phyloP scores from a whole-genome alignment of 2,329 filamentous ascomycete species.

The Penicillium sp. region DNA sequence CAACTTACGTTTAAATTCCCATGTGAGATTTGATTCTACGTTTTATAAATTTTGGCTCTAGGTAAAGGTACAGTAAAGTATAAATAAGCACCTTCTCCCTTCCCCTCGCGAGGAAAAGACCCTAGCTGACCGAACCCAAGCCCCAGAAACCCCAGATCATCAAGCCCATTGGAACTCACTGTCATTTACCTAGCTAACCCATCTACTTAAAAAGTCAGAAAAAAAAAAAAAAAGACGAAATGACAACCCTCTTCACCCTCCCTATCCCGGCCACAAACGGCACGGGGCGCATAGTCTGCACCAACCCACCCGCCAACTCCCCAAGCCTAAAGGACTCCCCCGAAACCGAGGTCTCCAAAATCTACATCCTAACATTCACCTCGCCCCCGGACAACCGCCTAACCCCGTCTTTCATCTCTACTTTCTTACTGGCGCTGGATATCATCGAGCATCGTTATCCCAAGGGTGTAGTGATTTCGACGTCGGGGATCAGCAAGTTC shows the following conservation, averaged over 20 bases:
- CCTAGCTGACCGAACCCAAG: not conserved
- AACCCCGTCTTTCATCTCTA: constrained; percentile 68
- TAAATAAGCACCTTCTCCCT: not conserved
- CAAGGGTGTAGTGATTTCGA: constrained; percentile 78
- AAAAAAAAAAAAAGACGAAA: not conserved
- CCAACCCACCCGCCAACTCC: constrained; percentile 53
- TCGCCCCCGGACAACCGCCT: constrained; percentile 79
- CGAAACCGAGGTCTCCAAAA: constrained; percentile 35
- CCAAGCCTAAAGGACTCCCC: constrained; percentile 36
- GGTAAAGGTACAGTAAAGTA: not conserved
- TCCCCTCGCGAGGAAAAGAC: no score
- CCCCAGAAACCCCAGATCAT: not conserved
- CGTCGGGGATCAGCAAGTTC: constrained; percentile 76
- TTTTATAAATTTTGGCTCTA: not conserved
- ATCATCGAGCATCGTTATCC: constrained; percentile 71
- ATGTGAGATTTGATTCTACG: not conserved
- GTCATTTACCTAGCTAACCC: not conserved
- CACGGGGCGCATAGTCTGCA: constrained; percentile 64
- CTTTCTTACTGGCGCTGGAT: constrained; percentile 73
- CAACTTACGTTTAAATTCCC: not conserved
- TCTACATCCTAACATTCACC: constrained; percentile 75
- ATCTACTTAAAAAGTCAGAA: no score
- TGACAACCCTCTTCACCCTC: constrained; percentile 61
- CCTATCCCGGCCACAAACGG: constrained; percentile 58
- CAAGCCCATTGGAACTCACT: no score